phyloP scores from a whole-genome alignment of 805 yeast species.

The Maudiozyma pseudohumilis region DNA sequence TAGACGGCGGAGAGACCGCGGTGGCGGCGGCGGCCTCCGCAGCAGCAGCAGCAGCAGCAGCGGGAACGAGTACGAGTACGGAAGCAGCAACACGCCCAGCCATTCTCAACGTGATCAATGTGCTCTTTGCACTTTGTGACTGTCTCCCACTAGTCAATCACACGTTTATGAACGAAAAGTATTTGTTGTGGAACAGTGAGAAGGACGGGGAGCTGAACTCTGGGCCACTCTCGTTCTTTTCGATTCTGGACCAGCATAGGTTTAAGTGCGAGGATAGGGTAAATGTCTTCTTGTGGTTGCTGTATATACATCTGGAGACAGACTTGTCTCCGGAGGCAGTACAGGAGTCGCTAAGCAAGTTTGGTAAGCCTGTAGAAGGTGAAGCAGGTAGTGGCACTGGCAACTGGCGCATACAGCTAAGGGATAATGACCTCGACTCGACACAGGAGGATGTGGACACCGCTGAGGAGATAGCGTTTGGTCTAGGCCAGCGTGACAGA shows the following conservation, averaged over 20 bases:
- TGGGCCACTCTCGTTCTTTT: conserved; percentile 47
- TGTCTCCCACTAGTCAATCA: conserved; percentile 44
- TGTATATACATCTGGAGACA: conserved; percentile 75
- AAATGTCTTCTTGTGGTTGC: conserved; percentile 68
- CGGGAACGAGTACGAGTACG: too few species aligned
- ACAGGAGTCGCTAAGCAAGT: conserved; percentile 14
- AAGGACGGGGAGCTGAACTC: conserved; percentile 15
- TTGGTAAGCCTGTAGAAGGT: conserved; percentile 7
- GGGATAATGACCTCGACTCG: conserved; percentile 5
- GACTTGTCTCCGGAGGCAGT: conserved; percentile 44
- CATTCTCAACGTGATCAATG: conserved; percentile 68
- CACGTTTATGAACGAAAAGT: conserved; percentile 18
- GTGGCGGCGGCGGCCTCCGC: too few species aligned
- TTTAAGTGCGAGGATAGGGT: conserved; percentile 61
- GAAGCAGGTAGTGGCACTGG: neutral
- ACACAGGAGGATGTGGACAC: conserved; percentile 21
- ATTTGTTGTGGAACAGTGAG: conserved; percentile 15
- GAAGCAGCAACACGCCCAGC: too few species aligned
- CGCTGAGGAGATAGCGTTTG: conserved; percentile 22
- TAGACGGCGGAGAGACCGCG: too few species aligned
- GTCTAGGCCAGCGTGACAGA: conserved; percentile 18
- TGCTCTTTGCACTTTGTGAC: conserved; percentile 65
- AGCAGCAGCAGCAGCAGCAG: too few species aligned
- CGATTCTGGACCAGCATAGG: conserved; percentile 55
- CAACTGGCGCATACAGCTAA: conserved; percentile 6